phyloP scores from a whole-genome alignment of 495 filamentous ascomycete genomes.

The Aspergillus campestris region DNA sequence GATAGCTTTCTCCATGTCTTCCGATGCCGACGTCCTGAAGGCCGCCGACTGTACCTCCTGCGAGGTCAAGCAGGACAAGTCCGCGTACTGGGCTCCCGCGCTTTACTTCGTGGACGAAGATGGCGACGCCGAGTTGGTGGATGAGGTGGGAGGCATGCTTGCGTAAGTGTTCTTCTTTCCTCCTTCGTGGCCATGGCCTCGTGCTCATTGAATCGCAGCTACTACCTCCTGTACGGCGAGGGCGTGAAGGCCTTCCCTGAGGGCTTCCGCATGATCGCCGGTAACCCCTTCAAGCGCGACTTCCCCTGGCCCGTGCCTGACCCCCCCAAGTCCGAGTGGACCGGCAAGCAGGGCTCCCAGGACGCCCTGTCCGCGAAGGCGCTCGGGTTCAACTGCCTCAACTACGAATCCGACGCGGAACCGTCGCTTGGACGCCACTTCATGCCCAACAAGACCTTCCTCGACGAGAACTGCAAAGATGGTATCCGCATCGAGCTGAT shows the following conservation, averaged over 20 bases:
- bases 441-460: constrained; percentile 67
- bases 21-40: constrained; percentile 33
- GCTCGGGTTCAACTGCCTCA: constrained; percentile 85
- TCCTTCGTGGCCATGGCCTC: background rate
- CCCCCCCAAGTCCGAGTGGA: constrained; percentile 66
- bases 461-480: constrained; percentile 67
- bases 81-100: constrained; percentile 55
- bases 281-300: constrained; percentile 58
- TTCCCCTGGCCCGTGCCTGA: constrained; percentile 64
- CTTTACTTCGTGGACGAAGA: constrained; percentile 48
- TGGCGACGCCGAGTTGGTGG: constrained; percentile 46
- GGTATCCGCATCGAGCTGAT: constrained; percentile 76
- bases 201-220: constrained; percentile 35
- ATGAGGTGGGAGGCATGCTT: constrained; percentile 50
- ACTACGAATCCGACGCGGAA: constrained; percentile 57
- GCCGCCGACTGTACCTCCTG: constrained; percentile 49
- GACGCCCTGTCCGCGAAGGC: constrained; percentile 66
- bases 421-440: constrained; percentile 69
- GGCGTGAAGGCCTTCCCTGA: constrained; percentile 68
- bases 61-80: constrained; percentile 49
- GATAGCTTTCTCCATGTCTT: constrained; percentile 41
- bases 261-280: constrained; percentile 80
- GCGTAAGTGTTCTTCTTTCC: constrained; percentile 27
- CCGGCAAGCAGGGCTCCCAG: constrained; percentile 50
- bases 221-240: constrained; percentile 62